phyloP scores from a whole-genome alignment of 768 basidiomycete species.

The Phaeotremella fagi region DNA sequence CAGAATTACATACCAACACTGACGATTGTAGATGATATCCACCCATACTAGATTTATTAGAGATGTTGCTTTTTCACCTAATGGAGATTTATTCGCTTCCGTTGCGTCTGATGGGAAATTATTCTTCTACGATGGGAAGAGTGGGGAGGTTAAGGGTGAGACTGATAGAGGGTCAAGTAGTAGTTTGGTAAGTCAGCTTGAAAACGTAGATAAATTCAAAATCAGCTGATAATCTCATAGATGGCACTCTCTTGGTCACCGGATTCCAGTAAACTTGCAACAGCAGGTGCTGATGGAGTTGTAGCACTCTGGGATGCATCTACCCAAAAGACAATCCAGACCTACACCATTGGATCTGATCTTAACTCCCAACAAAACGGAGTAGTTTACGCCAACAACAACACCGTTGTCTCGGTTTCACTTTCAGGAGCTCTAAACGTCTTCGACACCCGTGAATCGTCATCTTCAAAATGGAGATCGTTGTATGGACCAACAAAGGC shows the following conservation, averaged over 20 bases:
- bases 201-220: background rate
- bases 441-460: constrained; percentile 67
- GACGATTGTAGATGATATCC: constrained; percentile 55
- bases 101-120: constrained; percentile 79
- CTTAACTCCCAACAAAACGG: constrained; percentile 76
- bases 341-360: constrained; percentile 71
- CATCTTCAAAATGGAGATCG: constrained; percentile 54
- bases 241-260: constrained; percentile 66
- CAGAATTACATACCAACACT: background rate
- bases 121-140: constrained; percentile 85
- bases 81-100: constrained; percentile 77
- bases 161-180: constrained; percentile 29
- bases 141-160: constrained; percentile 70
- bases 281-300: constrained; percentile 78
- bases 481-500: constrained; percentile 72
- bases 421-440: constrained; percentile 75
- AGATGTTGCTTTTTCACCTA: constrained; percentile 75
- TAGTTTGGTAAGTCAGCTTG: constrained; percentile 17
- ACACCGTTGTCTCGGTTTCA: constrained; percentile 74
- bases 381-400: constrained; percentile 70
- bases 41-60: constrained; percentile 90
- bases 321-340: constrained; percentile 60
- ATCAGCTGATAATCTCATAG: constrained; percentile 8
- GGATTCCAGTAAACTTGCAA: constrained; percentile 67
- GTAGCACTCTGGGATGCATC: constrained; percentile 87